A percentile compares a stretch with the other conserved stretches of the same genome.
phyloP scores from a whole-genome alignment of 2,329 filamentous ascomycete species.

The Aspergillus eucalypticola region DNA sequence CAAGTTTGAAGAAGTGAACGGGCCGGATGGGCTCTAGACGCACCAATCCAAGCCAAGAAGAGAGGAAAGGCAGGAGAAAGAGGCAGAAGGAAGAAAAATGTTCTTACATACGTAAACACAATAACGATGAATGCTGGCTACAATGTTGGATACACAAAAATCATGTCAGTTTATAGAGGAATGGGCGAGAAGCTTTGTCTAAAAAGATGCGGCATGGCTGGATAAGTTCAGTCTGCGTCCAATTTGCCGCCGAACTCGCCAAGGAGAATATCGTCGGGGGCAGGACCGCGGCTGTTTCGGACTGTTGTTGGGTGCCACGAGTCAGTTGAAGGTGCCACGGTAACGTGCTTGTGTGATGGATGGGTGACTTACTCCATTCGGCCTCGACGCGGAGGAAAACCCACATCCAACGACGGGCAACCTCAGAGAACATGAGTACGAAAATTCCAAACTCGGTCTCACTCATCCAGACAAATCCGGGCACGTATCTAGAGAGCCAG shows the following conservation, averaged over 20 bases:
- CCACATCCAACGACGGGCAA: slow-evolving; percentile 90
- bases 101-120: slow-evolving; percentile 5
- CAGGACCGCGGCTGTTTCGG: slow-evolving; percentile 57
- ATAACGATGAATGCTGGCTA: slow-evolving; percentile 21
- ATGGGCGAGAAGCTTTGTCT: not conserved
- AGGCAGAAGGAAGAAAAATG: slow-evolving; percentile 3
- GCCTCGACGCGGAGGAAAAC: slow-evolving; percentile 94
- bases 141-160: slow-evolving; percentile 24
- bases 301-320: slow-evolving; percentile 36
- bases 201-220: not conserved
- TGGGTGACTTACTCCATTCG: slow-evolving; percentile 69
- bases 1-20: not conserved
- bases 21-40: not conserved
- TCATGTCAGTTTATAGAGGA: slow-evolving; percentile 21
- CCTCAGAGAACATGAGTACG: slow-evolving; percentile 80
- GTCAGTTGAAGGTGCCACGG: slow-evolving; percentile 17
- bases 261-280: slow-evolving; percentile 70
- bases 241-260: slow-evolving; percentile 70
- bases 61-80: not conserved
- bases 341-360: not conserved
- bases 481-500: slow-evolving; percentile 85
- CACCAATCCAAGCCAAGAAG: not conserved
- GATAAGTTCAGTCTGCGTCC: slow-evolving; percentile 55
- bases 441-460: slow-evolving; percentile 90
- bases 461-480: slow-evolving; percentile 77